Evolutionary conservation across 805 yeast genomes (phyloP), one percentile per base, ranked within the genome.

Genomic region (Osmozyma mogii): DNA sequence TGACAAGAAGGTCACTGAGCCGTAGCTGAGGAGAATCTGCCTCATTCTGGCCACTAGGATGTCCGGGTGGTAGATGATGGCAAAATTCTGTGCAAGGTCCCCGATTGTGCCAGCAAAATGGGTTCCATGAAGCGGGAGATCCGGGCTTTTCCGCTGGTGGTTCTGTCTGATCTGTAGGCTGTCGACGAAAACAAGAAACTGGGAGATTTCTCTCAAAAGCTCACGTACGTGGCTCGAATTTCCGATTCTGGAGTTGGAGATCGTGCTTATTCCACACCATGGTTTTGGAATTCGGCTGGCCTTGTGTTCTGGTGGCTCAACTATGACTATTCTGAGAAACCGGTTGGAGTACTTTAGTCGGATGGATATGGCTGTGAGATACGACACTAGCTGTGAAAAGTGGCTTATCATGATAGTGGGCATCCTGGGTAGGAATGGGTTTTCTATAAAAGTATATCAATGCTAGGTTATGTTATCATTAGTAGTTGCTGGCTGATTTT

Each of bases 221-320:
- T n/a, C n/a, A n/a, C n/a, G n/a, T n/a, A n/a, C n/a, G n/a, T n/a
- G n/a, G n/a, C n/a, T n/a, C n/a, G n/a, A n/a, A n/a, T n/a, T n/a
- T n/a, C n/a, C n/a, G n/a, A 40, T 37, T 4, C 38, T 38, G 4
- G 21, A 34, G 27, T 34, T 35, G 18, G 37, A 45, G 1, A 49
- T 23, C 1, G 49, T 50, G 16, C 40, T 41, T 15, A 38, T 43
- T 4, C 58, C 59, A 35, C 59, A 54, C 55, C 57, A 53, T 4
- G 56, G 54, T 14, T 31, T n/a, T n/a, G 27, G 25, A 31, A 12
- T n/a, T 34, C 40, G 8, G 25, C 30, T 17, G 25, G 28, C 2
- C 13, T 15, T 12, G 17, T 28, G 9, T 19, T 19, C 8, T 17
- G 17, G 24, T 40, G 41, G 9, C 14, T 39, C 37, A 9, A 49